These are phyloP conservation scores for Fusarium sarcochroum DNA, from an alignment of 2,329 filamentous ascomycete genomes.

Conservation along the genomic window DNA sequence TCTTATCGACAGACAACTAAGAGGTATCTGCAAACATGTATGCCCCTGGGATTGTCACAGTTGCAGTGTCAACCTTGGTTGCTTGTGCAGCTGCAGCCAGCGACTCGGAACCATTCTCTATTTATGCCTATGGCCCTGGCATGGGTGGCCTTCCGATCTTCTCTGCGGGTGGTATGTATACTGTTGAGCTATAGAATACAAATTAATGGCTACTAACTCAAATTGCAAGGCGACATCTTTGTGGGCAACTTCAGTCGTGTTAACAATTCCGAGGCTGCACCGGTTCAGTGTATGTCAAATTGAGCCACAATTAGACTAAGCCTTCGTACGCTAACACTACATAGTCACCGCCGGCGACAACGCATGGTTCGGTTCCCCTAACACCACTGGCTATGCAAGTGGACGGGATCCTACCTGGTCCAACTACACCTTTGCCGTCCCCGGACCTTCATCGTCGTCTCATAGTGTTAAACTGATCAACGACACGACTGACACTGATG, in stretches of 20 bases:
- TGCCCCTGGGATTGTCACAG: neutral
- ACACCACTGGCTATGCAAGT: neutral
- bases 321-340: fast-evolving
- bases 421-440: slow-evolving; percentile 5
- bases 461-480: neutral
- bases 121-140: slow-evolving; percentile 17
- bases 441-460: neutral
- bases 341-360: neutral
- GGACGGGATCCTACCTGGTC: slow-evolving; percentile 5
- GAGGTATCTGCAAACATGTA: neutral
- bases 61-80: neutral
- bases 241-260: slow-evolving; percentile 13
- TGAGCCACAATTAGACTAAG: fast-evolving
- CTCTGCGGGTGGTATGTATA: neutral
- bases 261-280: neutral
- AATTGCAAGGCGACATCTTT: neutral
- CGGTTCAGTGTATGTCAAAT: neutral
- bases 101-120: neutral
- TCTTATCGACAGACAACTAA: neutral
- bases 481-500: neutral
- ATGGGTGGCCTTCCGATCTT: slow-evolving; percentile 9
- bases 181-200: fast-evolving
- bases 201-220: neutral
- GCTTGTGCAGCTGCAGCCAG: neutral
- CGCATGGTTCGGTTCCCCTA: neutral